Conservation (phyloP, 352 stramenopile species). For the Globisporangium rhizosaccharum region DNA sequence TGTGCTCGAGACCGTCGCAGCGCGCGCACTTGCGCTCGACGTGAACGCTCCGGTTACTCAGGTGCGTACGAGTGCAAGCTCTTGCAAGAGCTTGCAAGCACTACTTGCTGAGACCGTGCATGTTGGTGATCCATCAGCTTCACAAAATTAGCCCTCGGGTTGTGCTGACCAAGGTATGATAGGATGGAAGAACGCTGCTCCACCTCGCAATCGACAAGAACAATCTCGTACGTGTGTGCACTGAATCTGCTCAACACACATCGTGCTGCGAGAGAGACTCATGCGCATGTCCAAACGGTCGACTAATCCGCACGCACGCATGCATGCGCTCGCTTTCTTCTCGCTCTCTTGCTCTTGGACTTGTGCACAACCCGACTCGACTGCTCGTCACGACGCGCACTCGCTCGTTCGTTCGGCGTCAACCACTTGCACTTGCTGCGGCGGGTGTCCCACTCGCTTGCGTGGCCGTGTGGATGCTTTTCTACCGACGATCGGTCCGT, state of each 20-base stretch:
- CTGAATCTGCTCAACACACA: no score
- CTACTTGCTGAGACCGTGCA: background rate
- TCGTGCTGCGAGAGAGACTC: no score
- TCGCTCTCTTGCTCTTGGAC: no score
- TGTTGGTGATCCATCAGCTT: no score
- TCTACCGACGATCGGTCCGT: no score
- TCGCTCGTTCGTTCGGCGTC: no score
- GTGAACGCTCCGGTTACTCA: constrained; percentile 1
- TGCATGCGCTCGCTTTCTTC: background rate
- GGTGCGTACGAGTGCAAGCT: background rate
- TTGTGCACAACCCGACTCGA: no score
- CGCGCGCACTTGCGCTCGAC: constrained; percentile 5
- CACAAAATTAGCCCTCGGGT: no score
- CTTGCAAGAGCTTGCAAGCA: no score
- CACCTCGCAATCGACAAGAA: constrained; percentile 22
- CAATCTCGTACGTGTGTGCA: constrained; percentile 18
- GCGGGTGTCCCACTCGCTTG: background rate
- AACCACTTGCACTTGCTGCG: no score
- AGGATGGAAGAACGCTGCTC: constrained; percentile 34
- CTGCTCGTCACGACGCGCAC: no score
- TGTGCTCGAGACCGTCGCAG: constrained; percentile 8
- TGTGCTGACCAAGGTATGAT: no score
- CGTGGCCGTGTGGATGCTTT: background rate
- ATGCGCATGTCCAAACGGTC: background rate
- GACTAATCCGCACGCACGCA: background rate